phyloP scores from a whole-genome alignment of 176 grass and related monocot species.

The Oryza longistaminata region DNA sequence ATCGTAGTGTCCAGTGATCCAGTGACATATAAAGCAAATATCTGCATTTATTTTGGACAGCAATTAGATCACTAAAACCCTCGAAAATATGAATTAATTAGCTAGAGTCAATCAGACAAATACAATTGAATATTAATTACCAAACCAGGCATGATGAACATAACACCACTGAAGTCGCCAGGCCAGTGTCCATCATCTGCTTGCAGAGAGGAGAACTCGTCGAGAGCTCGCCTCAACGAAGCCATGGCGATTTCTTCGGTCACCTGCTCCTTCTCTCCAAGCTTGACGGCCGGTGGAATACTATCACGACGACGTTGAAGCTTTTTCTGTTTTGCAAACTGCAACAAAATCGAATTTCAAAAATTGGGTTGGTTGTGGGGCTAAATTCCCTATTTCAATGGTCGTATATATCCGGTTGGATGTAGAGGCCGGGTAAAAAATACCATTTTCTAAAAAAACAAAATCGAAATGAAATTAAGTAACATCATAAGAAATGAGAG shows the following conservation, averaged over 20 bases:
- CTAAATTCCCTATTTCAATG: too few species aligned
- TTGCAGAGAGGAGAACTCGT: conserved; percentile 47
- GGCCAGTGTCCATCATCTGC: conserved; percentile 55
- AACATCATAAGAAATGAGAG: too few species aligned
- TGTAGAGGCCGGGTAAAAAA: too few species aligned
- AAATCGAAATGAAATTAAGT: too few species aligned
- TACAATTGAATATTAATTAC: background rate
- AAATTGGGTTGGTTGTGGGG: too few species aligned
- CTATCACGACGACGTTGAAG: background rate
- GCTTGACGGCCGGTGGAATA: conserved; percentile 6
- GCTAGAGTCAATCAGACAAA: background rate
- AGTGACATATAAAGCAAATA: conserved; percentile 42
- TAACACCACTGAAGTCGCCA: conserved; percentile 56
- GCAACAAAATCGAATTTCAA: background rate
- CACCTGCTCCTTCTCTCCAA: conserved; percentile 27
- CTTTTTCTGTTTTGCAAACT: conserved; percentile 32
- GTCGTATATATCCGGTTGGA: too few species aligned
- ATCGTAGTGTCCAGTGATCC: conserved; percentile 9
- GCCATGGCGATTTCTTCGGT: conserved; percentile 19
- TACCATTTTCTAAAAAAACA: too few species aligned
- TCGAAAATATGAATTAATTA: background rate
- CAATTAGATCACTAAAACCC: background rate
- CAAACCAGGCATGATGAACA: conserved; percentile 70
- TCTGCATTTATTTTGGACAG: conserved; percentile 14
- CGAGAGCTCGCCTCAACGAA: conserved; percentile 40